Evolutionary conservation across 805 yeast genomes (phyloP), one percentile per base, ranked within the genome.

Genomic region (Cyberlindnera misumaiensis): DNA sequence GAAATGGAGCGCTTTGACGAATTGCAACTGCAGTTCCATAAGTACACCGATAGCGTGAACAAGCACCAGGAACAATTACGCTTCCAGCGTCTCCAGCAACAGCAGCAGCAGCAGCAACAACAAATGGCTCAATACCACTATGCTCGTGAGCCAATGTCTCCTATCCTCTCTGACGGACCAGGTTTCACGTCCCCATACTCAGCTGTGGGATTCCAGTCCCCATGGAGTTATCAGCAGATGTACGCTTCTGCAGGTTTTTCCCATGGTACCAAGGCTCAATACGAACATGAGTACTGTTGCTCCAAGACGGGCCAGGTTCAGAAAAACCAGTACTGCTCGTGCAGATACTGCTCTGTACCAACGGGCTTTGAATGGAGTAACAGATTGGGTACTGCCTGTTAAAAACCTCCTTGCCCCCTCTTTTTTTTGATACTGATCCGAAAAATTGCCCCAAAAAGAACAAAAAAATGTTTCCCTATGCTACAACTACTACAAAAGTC

Each of bases 1-100:
- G 46, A 52, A 29, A 50, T 49, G 53, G 35, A 45, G 15, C 55
- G 52, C 34, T 54, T 43, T 30, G 42, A 50, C 25, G 55, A 52
- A 32, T 31, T 53, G 24, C 41, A 28, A 18, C 12, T 26, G n/a
- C 56, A 53, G 36, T 54, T 45, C 43, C 35, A 42, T 27, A 53
- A 46, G 40, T 54, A 50, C 38, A 41, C 52, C 32, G 41, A 43
- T 27, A 49, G 44, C 22, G 41, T 51, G 15, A 50, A 48, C 28
- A 43, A 45, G 14, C 52, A 50, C 37, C 49, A 52, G 20, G 43
- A 43, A 29, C 48, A 44, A 40, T 24, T 42, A 9, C 45, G 41
- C 13, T 25, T 30, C 14, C 41, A 37, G 13, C 36, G 34, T n/a
- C 41, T 40, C 14, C 47, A 45, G 28, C 43, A 44, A 18, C 43